Evolutionary conservation across 78 protist genomes (phyloP).

Genomic region (Dictyostelium capitatum): DNA sequence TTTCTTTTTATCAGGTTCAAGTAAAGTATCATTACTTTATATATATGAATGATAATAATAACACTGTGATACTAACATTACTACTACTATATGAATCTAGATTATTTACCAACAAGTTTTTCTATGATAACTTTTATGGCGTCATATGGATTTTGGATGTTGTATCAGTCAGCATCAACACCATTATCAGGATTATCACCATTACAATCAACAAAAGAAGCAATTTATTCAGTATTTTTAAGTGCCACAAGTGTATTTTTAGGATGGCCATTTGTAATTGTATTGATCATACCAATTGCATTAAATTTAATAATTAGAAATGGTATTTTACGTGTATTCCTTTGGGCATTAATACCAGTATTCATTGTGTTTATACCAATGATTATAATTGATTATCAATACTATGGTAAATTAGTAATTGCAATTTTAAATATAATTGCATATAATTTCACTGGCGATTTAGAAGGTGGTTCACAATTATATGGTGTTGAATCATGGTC

Average conservation of each 20-base stretch:
- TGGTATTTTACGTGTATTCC: slow-evolving; percentile 48
- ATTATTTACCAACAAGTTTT: slow-evolving; percentile 76
- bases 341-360: slow-evolving; percentile 27
- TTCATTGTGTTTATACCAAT: slow-evolving; percentile 28
- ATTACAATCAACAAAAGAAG: background rate
- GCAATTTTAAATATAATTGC: slow-evolving; percentile 83
- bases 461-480: slow-evolving; percentile 73
- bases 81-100: background rate
- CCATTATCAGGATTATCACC: slow-evolving; percentile 34
- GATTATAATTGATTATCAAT: slow-evolving; percentile 78
- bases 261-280: slow-evolving; percentile 92
- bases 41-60: background rate
- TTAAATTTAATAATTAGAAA: slow-evolving; percentile 15
- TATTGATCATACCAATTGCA: slow-evolving; percentile 82
- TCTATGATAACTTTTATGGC: slow-evolving; percentile 57
- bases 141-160: slow-evolving; percentile 77
- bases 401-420: slow-evolving; percentile 74
- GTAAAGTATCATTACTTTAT: slow-evolving; percentile 15
- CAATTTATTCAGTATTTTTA: slow-evolving; percentile 35
- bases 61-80: background rate
- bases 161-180: slow-evolving; percentile 12
- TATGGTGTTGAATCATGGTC: slow-evolving; percentile 86
- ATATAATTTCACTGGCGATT: slow-evolving; percentile 73
- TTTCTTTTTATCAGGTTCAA: slow-evolving; percentile 68
- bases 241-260: slow-evolving; percentile 73